Conservation (phyloP, 345 rosid species). For the Punica granatum region DNA sequence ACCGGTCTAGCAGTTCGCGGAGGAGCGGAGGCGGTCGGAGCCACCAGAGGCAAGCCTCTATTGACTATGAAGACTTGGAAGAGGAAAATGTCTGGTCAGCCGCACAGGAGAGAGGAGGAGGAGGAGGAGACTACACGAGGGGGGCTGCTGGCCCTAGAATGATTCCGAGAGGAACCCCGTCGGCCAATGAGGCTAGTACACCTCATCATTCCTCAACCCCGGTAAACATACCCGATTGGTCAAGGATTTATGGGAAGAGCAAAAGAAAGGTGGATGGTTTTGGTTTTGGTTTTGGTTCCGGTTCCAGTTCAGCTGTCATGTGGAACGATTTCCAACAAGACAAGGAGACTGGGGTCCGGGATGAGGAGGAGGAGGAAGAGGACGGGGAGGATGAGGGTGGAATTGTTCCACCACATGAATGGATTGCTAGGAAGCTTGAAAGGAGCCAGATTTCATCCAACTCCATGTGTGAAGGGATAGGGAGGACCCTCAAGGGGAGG, state of each 20-base stretch:
- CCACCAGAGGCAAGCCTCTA: conserved; percentile 12
- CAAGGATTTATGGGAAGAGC: conserved; percentile 63
- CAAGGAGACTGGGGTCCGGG: conserved; percentile 8
- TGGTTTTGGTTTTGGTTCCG: neutral
- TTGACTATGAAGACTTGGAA: conserved; percentile 42
- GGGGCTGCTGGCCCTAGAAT: conserved; percentile 26
- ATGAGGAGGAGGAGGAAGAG: conserved; percentile 13
- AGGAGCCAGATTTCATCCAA: conserved; percentile 77
- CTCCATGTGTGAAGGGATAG: conserved; percentile 86
- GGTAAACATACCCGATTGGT: conserved; percentile 86
- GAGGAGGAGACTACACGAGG: conserved; percentile 30
- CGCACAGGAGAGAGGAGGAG: conserved; percentile 22
- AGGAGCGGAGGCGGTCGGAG: neutral
- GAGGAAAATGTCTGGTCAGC: conserved; percentile 67
- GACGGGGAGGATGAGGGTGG: conserved; percentile 32
- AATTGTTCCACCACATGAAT: conserved; percentile 91
- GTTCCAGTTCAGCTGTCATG: neutral
- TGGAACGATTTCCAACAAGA: conserved; percentile 13
- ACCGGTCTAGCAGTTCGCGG: neutral
- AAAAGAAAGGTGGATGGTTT: neutral
- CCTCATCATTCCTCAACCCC: conserved; percentile 69
- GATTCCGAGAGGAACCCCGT: conserved; percentile 22
- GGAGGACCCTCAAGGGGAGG: conserved; percentile 96
- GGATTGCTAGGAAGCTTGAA: conserved; percentile 79
- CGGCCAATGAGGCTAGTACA: conserved; percentile 21